Base-by-base conservation (phyloP, 257 asterid species). In the Ajuga chamaepitys region DNA sequence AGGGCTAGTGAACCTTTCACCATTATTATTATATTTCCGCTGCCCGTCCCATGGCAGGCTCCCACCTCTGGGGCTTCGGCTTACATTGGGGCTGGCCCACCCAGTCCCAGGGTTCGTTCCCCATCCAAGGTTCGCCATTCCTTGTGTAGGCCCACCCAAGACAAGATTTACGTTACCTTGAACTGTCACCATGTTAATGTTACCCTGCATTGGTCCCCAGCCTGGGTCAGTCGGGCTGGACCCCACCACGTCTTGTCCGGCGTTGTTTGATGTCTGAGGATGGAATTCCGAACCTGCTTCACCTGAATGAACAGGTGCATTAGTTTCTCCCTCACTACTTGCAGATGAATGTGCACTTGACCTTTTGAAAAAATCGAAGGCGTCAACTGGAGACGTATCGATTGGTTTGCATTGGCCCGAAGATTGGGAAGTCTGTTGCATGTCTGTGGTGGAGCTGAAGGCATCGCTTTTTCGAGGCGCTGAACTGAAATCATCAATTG, bases 281-380 rank as follows among this genome's bases (percentile, higher is more conserved):
- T 78, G 88, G 40, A 71, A 60, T 54, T 76, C 82, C 2, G 91
- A 76, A 68, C 84, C 84, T 28, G 81, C 62, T 1, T 77, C 82
- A 26, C 79, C 68, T 20, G 70, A 79, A 30, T 60, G 64, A 62
- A 71, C 70, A 0, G 86, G 79, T 24, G 77, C 84, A 34, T 70
- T 83, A 1, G 88, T 89, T 70, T 89, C 95, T n/a, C 89, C 89
- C 70, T 85, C 95, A 44, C 90, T 87, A 48, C 97, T 93, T 4
- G 91, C 75, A 10, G 97, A 85, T 10, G 98, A 89, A 76, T 82
- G 86, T 22, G 72, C 83, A 20, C 80, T 77, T 0, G 94, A 80
- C 58, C 80, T 82, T 60, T 68, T 80, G 42, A 77, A 72, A 52
- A 77, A 83, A 73, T 86, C 87, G 14, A 78, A 64, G 65, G 74